A percentile compares a stretch with the other conserved stretches of the same genome.
phyloP scores from a whole-genome alignment of 106 monocot species.

The Triglochin maritima region DNA sequence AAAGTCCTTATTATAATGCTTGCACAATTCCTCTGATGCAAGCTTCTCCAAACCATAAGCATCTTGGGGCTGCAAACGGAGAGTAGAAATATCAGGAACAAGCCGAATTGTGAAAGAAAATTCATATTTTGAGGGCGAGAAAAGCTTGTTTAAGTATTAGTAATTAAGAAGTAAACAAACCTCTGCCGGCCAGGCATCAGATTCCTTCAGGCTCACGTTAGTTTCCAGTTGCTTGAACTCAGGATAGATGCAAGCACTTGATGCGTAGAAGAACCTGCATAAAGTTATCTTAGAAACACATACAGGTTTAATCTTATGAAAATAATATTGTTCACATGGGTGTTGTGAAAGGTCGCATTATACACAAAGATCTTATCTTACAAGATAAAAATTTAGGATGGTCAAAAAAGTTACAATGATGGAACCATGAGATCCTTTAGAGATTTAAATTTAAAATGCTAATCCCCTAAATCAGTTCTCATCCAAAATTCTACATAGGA shows the following conservation, averaged over 20 bases:
- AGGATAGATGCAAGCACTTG: constrained; percentile 89
- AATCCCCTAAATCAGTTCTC: too few species aligned
- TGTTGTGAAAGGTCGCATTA: too few species aligned
- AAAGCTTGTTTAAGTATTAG: too few species aligned
- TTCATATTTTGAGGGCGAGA: not conserved
- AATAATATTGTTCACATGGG: too few species aligned
- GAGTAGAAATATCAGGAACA: not conserved
- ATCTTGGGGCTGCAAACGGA: constrained; percentile 68
- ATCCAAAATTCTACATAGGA: too few species aligned
- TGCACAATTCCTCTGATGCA: constrained; percentile 80
- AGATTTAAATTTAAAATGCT: not conserved
- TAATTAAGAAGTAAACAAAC: constrained; percentile 19
- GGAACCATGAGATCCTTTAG: not conserved
- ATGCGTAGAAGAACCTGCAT: constrained; percentile 85
- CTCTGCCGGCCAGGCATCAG: constrained; percentile 95
- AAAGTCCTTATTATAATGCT: constrained; percentile 79
- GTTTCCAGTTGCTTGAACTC: constrained; percentile 93
- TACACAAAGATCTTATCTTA: too few species aligned
- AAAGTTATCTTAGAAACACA: not conserved
- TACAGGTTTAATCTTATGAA: not conserved
- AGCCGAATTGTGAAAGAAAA: not conserved
- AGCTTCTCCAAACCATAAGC: constrained; percentile 93
- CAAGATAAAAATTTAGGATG: too few species aligned
- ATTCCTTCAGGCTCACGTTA: constrained; percentile 86
- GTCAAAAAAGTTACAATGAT: too few species aligned